Conservation (phyloP, 768 basidiomycete genomes). For the Dacryopinax spathularia region DNA sequence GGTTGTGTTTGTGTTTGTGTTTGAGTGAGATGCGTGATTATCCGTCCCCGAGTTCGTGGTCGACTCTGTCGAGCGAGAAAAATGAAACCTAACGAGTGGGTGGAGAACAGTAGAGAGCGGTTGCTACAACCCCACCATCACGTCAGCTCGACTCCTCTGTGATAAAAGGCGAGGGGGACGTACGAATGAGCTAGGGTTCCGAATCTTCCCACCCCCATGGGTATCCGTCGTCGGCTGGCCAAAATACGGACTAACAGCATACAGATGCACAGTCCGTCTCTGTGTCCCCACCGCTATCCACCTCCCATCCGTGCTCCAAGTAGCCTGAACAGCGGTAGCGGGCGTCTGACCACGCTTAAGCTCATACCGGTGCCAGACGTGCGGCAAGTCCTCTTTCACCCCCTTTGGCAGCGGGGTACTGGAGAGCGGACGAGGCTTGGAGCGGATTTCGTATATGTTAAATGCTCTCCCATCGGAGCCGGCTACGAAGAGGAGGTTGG, state of each 20-base stretch:
- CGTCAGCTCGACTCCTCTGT: background rate
- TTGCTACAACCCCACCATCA: background rate
- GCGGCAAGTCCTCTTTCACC: slow-evolving; percentile 1
- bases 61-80: background rate
- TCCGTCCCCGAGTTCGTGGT: background rate
- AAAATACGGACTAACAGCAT: background rate
- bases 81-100: background rate
- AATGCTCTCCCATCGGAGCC: slow-evolving; percentile 15
- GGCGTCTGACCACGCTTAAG: slow-evolving; percentile 58
- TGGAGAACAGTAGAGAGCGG: background rate
- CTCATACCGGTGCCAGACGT: slow-evolving; percentile 45
- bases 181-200: background rate
- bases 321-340: slow-evolving; percentile 43
- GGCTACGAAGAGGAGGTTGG: slow-evolving; percentile 14
- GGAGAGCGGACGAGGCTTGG: slow-evolving; percentile 8
- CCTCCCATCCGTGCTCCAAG: slow-evolving; percentile 43
- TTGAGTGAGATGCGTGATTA: slow-evolving; percentile 3
- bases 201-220: background rate
- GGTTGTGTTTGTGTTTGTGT: too few species aligned
- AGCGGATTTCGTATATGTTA: slow-evolving; percentile 16
- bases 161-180: background rate
- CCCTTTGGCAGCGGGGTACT: slow-evolving; percentile 1
- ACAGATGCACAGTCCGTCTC: slow-evolving; percentile 26
- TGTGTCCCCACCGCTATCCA: slow-evolving; percentile 56
- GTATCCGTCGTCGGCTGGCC: background rate